Evolutionary conservation across 495 filamentous ascomycete species (phyloP).

Genomic region (Penicillium egyptiacum): DNA sequence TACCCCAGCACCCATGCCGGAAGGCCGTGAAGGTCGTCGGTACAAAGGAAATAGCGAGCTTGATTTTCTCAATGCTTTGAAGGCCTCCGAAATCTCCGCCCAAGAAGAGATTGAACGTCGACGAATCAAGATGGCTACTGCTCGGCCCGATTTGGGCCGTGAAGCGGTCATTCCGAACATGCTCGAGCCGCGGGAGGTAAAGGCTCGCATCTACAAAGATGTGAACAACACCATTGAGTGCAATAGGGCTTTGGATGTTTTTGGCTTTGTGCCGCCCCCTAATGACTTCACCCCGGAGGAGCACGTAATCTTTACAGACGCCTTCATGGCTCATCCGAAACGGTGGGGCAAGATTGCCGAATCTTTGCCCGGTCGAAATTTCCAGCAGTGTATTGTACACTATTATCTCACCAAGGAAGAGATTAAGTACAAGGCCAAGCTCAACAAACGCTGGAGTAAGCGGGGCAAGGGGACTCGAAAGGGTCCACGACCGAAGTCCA

Average conservation of each 20-base stretch:
- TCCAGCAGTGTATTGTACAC: conserved; percentile 86
- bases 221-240: conserved; percentile 68
- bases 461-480: conserved; percentile 54
- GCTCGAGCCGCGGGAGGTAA: conserved; percentile 55
- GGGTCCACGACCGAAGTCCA: conserved; percentile 65
- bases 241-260: conserved; percentile 64
- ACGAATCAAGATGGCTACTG: conserved; percentile 62
- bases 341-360: conserved; percentile 89
- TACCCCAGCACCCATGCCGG: conserved; percentile 47
- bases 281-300: conserved; percentile 86
- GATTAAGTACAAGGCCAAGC: conserved; percentile 81
- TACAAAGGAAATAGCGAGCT: conserved; percentile 69
- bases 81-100: conserved; percentile 74
- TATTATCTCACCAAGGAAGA: conserved; percentile 93
- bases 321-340: conserved; percentile 81
- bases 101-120: conserved; percentile 70
- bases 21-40: conserved; percentile 59
- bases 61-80: conserved; percentile 73
- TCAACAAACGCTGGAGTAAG: conserved; percentile 67
- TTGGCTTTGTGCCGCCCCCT: conserved; percentile 69
- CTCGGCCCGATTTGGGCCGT: conserved; percentile 72
- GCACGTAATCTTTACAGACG: conserved; percentile 70
- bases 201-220: conserved; percentile 62
- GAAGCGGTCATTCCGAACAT: conserved; percentile 85
- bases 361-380: conserved; percentile 67